Percentiles rank a stretch among this genome's conserved stretches.
phyloP scores from a whole-genome alignment of 169 alveolate genomes.

The Theileria parva region DNA sequence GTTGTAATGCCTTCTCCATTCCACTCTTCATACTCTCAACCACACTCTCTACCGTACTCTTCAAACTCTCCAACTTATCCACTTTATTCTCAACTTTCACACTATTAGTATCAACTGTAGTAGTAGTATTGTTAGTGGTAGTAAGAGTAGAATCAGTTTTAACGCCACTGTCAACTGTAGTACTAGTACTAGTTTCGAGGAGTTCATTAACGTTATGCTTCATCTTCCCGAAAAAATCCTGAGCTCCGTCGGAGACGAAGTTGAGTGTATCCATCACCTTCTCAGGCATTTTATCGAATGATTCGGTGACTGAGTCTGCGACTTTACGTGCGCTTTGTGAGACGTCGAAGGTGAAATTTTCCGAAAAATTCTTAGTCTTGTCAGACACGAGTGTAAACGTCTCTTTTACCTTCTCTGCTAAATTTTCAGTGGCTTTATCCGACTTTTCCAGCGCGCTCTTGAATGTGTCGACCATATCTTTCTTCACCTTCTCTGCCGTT shows the following conservation, averaged over 20 bases:
- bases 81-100: background rate
- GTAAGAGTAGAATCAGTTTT: background rate
- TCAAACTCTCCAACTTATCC: too few relatives aligned
- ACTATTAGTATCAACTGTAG: background rate
- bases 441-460: conserved; percentile 10
- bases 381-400: conserved; percentile 14
- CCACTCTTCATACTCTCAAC: too few relatives aligned
- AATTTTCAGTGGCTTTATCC: background rate
- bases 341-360: conserved; percentile 4
- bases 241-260: conserved; percentile 13
- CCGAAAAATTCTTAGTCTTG: conserved; percentile 6
- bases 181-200: background rate
- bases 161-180: background rate
- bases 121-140: background rate
- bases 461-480: conserved; percentile 11
- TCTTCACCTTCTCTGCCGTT: conserved; percentile 17
- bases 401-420: conserved; percentile 7
- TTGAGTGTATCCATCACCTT: conserved; percentile 11
- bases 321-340: conserved; percentile 11
- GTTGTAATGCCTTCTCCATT: too few relatives aligned
- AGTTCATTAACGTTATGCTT: background rate
- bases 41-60: too few relatives aligned
- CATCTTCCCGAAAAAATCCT: conserved; percentile 1
- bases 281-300: conserved; percentile 13
- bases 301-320: conserved; percentile 8